Evolutionary conservation across 768 basidiomycete species (phyloP), one percentile per base, ranked within the genome.

Genomic region (Russula ochroleuca): DNA sequence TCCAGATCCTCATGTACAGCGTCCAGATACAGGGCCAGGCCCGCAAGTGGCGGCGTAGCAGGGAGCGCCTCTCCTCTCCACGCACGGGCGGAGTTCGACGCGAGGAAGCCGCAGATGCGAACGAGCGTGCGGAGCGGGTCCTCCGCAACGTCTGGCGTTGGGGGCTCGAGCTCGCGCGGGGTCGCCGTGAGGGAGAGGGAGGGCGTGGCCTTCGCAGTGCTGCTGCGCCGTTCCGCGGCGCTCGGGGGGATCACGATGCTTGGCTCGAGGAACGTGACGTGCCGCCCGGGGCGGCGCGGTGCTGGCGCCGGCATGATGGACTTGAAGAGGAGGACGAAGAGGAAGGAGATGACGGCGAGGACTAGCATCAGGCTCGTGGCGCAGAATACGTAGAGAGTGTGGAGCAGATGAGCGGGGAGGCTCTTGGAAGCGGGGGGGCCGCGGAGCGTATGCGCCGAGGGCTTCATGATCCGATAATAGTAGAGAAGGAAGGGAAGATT

Each of bases 131-230:
- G 63, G 2, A 60, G 31, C 28, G 63, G 63, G 19, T 64, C 63
- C 63, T 64, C 63, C 21, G 48, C 53, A 11, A 37, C 53, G 59
- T 59, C 63, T 13, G 63, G 58, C 38, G 63, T 60, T 38, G 28
- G 38, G 14, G 63, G 58, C 37, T 64, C 63, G 63, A 64, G 58
- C 28, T 19, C 58, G 21, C 31, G 51, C 38, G 63, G 63, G 31
- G 63, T 64, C 35, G 52, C 23, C 13, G 58, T 64, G 52, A 64
- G 63, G 1, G 63, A 64, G 37, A 55, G 57, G n/a, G 51, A 40
- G 3, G 50, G 48, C 28, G 38, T 37, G 33, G 8, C 8, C 6
- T 41, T 31, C 41, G 51, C 25, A 14, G 48, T 19, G n/a, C 43
- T 47, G 45, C n/a, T 47, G 48, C 48, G 23, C 0, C 48, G 25